Evolutionary conservation across 768 basidiomycete species (phyloP), one percentile per base, ranked within the genome.

Genomic region (Neoboletus brunneissimus): DNA sequence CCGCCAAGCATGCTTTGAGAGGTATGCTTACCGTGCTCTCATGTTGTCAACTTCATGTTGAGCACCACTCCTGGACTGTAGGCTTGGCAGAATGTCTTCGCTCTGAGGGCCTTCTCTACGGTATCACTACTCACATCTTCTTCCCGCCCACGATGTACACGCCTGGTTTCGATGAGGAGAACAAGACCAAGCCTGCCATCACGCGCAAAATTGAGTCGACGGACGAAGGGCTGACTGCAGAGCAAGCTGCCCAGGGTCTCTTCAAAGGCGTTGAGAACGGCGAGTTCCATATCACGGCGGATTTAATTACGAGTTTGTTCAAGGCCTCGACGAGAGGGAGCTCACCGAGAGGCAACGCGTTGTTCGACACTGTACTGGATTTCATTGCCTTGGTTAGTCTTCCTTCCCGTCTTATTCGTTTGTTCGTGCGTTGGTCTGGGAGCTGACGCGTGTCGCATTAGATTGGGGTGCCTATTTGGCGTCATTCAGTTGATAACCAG

Each of bases 21-120:
- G 93, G 93, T 92, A 60, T 42, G 73, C 58, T 18, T 22, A 29
- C 12, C 13, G 3, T 48, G 7, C 23, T 22, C 10, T 25, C 22
- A 4, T 13, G 3, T 9, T 10, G 23, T 51, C 16, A 9, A 20
- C 18, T 10, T 4, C 8, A 25, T n/a, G 6, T 20, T 44, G 34
- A 53, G 27, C 18, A 12, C 25, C 0, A 32, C 1, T 4, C 16
- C 29, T 8, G 11, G 5, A 31, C 10, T 22, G 8, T 10, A 94
- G 92, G 88, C 15, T 82, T 97, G 0, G 91, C 90, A 15, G 94
- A 97, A 56, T 80, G 87, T 0, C 78, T 97, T 15, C 86, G 88
- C 9, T 87, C 84, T 25, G 94, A 96, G 66, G 75, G 92, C 48
- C 74, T 85, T 58, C 76, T 94, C 8, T 93, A 95, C 67, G 81